Evolutionary conservation across 108 stramenopile genomes (phyloP).

Genomic region (Pseudonitzschia pungens): DNA sequence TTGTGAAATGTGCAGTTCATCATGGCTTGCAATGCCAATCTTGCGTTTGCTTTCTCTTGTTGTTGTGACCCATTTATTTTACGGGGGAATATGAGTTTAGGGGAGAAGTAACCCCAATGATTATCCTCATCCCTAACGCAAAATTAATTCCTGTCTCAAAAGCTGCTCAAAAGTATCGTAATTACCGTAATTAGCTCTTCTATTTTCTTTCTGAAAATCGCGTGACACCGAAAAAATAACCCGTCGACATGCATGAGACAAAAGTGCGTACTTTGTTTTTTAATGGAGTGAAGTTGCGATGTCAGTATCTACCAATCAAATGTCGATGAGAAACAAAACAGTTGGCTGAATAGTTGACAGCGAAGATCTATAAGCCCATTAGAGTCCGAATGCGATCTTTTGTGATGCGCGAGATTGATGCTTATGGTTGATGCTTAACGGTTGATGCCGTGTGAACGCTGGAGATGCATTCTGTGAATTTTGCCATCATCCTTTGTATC

Average conservation of each 20-base stretch:
- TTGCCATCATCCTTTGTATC: background rate
- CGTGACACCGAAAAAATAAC: background rate
- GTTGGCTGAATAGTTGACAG: background rate
- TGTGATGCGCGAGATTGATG: background rate
- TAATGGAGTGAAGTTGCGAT: background rate
- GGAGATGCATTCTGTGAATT: background rate
- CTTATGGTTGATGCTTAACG: no score
- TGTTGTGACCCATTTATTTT: background rate
- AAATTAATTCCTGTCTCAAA: background rate
- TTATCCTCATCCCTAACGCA: background rate
- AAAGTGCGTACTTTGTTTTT: background rate
- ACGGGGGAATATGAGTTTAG: background rate
- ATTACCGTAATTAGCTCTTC: background rate
- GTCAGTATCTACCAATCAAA: conserved; percentile 6
- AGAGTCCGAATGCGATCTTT: background rate
- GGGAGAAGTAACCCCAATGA: background rate
- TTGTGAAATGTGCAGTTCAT: background rate
- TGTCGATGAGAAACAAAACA: background rate
- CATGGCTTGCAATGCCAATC: background rate
- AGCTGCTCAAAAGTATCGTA: no score
- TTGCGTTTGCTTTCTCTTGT: background rate
- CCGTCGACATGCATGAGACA: background rate
- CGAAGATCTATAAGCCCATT: background rate
- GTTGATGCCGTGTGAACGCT: background rate
- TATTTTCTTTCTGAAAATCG: background rate